Percentiles rank a stretch among this genome's conserved stretches.
These are phyloP conservation scores for Paraconiothyrium sp. DNA, from an alignment of 2,329 filamentous ascomycete genomes.

Conservation along the genomic window DNA sequence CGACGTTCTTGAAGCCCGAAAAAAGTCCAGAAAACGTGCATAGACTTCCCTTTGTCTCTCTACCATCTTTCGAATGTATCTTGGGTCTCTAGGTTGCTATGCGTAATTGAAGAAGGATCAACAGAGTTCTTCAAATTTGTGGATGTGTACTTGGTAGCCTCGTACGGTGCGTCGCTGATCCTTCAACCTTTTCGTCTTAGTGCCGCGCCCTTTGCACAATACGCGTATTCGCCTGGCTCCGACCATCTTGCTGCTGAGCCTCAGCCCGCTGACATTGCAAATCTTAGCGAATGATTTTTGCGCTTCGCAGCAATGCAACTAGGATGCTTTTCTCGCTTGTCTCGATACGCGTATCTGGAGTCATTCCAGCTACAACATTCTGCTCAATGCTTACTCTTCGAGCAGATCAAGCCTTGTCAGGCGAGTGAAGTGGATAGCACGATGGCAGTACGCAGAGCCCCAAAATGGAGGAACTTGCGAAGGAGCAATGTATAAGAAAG, in stretches of 20 bases:
- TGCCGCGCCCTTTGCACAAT: neutral
- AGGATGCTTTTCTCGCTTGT: neutral
- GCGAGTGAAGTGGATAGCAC: neutral
- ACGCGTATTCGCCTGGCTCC: conserved; percentile 1
- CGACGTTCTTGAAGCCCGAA: too few species aligned
- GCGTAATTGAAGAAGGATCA: too few species aligned
- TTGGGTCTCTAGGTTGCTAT: too few species aligned
- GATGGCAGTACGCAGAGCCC: neutral
- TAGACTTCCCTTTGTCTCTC: too few species aligned
- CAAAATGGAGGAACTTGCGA: neutral
- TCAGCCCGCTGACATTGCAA: too few species aligned
- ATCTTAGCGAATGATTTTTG: neutral
- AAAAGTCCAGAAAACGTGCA: too few species aligned
- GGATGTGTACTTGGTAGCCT: too few species aligned
- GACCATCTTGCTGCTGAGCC: neutral
- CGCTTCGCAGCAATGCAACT: neutral
- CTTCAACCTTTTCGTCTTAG: neutral
- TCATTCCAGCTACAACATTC: neutral
- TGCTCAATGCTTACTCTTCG: neutral
- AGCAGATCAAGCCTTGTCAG: neutral
- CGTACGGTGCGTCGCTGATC: neutral
- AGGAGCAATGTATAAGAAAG: neutral
- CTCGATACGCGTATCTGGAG: conserved; percentile 1
- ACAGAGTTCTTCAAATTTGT: too few species aligned
- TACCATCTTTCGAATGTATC: too few species aligned